These are phyloP conservation scores for Irpex lacteus DNA, from an alignment of 1,284 basidiomycete genomes.

Conservation along the genomic window DNA sequence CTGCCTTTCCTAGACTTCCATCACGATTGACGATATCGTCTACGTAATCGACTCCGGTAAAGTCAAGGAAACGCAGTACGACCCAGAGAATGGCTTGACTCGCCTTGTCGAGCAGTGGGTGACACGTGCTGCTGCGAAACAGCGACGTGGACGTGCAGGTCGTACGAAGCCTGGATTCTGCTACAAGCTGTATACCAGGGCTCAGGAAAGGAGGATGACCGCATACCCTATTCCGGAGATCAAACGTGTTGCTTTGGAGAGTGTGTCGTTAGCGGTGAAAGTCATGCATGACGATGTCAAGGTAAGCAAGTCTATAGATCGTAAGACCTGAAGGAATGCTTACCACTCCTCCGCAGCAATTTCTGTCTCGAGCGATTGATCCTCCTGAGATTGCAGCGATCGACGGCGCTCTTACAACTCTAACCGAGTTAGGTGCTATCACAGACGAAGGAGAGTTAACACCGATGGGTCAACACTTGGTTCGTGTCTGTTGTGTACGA, in stretches of 20 bases:
- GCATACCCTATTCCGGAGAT: constrained; percentile 87
- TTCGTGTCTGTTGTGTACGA: constrained; percentile 27
- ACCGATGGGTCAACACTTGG: constrained; percentile 82
- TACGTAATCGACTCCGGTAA: constrained; percentile 86
- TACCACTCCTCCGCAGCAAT: constrained; percentile 27
- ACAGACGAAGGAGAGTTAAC: constrained; percentile 67
- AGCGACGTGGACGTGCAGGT: constrained; percentile 88
- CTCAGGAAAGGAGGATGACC: constrained; percentile 70
- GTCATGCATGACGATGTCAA: constrained; percentile 81
- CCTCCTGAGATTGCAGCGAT: constrained; percentile 80
- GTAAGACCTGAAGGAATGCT: not conserved
- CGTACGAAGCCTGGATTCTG: constrained; percentile 82
- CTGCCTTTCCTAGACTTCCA: constrained; percentile 69
- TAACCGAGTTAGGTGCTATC: constrained; percentile 82
- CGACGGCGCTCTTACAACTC: constrained; percentile 73
- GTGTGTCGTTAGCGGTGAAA: constrained; percentile 81
- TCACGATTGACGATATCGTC: constrained; percentile 90
- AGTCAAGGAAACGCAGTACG: constrained; percentile 88
- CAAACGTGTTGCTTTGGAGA: constrained; percentile 85
- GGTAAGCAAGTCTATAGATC: constrained; percentile 31
- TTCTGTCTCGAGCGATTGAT: constrained; percentile 76
- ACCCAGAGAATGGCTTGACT: constrained; percentile 75
- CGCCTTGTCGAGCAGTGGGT: constrained; percentile 79
- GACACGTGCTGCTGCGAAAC: constrained; percentile 78
- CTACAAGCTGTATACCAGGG: constrained; percentile 83